Conservation (phyloP, 352 stramenopile genomes). For the Globisporangium echinulatum region DNA sequence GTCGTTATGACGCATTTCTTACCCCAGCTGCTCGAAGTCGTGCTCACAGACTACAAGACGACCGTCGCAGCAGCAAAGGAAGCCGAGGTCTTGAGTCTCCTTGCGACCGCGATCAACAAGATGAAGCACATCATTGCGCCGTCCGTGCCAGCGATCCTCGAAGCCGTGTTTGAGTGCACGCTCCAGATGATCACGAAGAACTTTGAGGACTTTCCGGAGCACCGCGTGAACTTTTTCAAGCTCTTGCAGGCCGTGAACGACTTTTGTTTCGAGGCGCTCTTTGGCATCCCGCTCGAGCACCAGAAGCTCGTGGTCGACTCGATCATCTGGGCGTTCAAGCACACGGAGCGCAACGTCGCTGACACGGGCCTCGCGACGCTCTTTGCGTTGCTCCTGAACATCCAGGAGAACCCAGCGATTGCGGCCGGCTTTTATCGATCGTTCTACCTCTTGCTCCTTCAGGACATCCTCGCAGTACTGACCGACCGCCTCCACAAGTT, state of each 20-base stretch:
- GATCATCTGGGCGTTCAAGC: slow-evolving; percentile 99
- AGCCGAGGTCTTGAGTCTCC: slow-evolving; percentile 92
- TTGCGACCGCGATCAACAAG: slow-evolving; percentile 96
- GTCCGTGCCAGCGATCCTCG: slow-evolving; percentile 93
- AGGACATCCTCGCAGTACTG: slow-evolving; percentile 96
- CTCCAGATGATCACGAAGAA: slow-evolving; percentile 99
- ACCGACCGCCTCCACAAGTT: slow-evolving; percentile 99
- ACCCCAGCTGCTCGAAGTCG: slow-evolving; percentile 94
- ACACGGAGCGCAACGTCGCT: slow-evolving; percentile 98
- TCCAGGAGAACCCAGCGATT: slow-evolving; percentile 92
- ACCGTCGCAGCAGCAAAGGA: slow-evolving; percentile 71
- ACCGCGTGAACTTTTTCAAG: slow-evolving; percentile 98
- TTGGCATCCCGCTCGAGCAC: slow-evolving; percentile 94
- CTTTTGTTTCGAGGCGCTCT: slow-evolving; percentile 96
- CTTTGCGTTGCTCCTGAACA: slow-evolving; percentile 95
- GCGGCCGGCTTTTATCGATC: slow-evolving; percentile 97
- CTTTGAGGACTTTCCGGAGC: slow-evolving; percentile 98
- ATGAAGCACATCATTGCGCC: slow-evolving; percentile 87
- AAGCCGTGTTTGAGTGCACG: slow-evolving; percentile 97
- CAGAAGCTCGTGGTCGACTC: slow-evolving; percentile 99
- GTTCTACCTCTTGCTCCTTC: slow-evolving; percentile 92
- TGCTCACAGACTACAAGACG: slow-evolving; percentile 95
- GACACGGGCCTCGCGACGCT: slow-evolving; percentile 97
- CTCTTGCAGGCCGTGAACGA: slow-evolving; percentile 94
- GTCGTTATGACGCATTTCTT: slow-evolving; percentile 93